Evolutionary conservation across 495 filamentous ascomycete genomes (phyloP), one percentile per base, ranked within the genome.

Genomic region (Usnea hakonensis): DNA sequence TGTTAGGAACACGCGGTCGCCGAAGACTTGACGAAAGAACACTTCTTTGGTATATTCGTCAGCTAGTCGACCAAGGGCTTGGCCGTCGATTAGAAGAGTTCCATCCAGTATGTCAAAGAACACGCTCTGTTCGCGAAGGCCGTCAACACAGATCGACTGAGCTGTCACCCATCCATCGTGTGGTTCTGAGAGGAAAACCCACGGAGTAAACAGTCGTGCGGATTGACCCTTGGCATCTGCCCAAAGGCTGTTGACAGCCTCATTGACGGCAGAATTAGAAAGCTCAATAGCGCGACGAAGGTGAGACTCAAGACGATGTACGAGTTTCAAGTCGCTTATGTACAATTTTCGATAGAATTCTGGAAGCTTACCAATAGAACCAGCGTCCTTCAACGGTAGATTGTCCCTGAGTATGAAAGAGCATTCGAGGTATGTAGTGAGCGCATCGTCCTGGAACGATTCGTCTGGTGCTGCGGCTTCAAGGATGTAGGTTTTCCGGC

Each of bases 51-150:
- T 70, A 37, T 73, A 74, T 2, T 80, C 71, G 0, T 70, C 65
- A 0, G 82, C 80, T 2, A 85, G 70, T 33, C 74, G 78, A 3
- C 78, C 78, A 33, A 79, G 58, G 1, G 77, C 75, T 44, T 77
- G 72, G 0, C 78, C 76, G 53, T 82, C 72, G 2, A 85, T 71
- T 0, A 83, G 64, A 2, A 85, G 62, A 35, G 72, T 71, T 0
- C 83, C 82, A 56, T 81, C 70, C 11, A 81, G 53, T 5, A 79
- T 64, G 60, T 83, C 70, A 61, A 74, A 80, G 57, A 79, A 74
- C 0, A 81, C 55, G 14, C 17, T 37, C 28, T 57, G 63, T 21
- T 36, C 33, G 26, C 41, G 46, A 9, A 40, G 43, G 7, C 57
- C 62, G 19, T 33, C 21, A 30, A 23, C 32, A 9, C 62, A 43